A percentile compares a stretch with the other conserved stretches of the same genome.
Conservation (phyloP, 1,284 basidiomycete genomes). For the Naganishia sp. region DNA sequence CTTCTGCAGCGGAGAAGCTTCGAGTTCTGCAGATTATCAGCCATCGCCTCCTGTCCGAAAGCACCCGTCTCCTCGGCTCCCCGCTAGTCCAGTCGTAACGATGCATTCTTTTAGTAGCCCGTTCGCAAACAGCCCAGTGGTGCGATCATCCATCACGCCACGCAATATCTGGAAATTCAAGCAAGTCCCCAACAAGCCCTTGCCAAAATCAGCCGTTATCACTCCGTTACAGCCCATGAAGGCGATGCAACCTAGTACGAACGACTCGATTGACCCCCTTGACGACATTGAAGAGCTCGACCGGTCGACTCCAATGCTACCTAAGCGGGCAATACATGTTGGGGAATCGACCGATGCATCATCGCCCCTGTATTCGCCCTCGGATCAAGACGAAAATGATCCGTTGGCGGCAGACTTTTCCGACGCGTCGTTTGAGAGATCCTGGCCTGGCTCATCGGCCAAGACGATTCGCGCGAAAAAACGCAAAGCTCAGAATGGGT, state of each 20-base stretch:
- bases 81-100: background rate
- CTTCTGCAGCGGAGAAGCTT: constrained; percentile 1
- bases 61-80: background rate
- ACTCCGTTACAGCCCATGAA: constrained; percentile 12
- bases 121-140: constrained; percentile 15
- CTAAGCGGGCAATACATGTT: background rate
- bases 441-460: background rate
- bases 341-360: background rate
- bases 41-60: background rate
- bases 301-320: constrained; percentile 15
- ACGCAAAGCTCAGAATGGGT: constrained; percentile 3
- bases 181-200: background rate
- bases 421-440: background rate
- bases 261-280: constrained; percentile 19
- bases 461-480: background rate
- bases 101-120: constrained; percentile 23
- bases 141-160: constrained; percentile 6
- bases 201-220: background rate
- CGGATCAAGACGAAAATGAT: constrained; percentile 17
- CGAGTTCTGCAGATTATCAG: constrained; percentile 5
- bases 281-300: constrained; percentile 27
- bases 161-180: background rate
- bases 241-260: background rate
- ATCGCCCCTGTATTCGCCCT: background rate
- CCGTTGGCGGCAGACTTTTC: constrained; percentile 16